A percentile compares a stretch with the other conserved stretches of the same genome.
Conservation (phyloP, 2,329 filamentous ascomycete species). For the Pseudocercospora cruenta region DNA sequence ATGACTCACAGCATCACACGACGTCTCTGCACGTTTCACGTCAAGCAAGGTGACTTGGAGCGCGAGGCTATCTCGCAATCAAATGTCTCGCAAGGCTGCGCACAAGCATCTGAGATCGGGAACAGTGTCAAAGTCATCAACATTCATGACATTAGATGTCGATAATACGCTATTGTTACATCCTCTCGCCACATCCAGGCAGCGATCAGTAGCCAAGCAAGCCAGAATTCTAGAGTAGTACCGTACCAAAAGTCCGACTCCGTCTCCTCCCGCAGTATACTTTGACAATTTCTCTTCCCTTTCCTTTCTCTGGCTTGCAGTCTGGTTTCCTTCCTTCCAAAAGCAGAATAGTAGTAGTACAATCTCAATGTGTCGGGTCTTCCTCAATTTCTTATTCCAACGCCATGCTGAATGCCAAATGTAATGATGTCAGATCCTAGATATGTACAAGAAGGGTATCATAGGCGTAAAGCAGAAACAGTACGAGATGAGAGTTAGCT, state of each 20-base stretch:
- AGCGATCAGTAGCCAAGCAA: conserved; percentile 18
- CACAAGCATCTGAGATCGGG: neutral
- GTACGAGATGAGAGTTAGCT: conserved; percentile 22
- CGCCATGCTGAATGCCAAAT: conserved; percentile 24
- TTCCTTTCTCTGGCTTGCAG: conserved; percentile 1
- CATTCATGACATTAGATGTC: neutral
- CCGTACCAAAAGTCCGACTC: neutral
- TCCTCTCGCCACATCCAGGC: conserved; percentile 5
- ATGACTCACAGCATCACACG: neutral
- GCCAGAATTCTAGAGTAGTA: neutral
- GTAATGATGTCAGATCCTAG: neutral
- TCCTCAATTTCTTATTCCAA: conserved; percentile 1
- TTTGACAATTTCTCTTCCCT: conserved; percentile 3
- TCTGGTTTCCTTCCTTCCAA: neutral
- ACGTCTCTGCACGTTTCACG: no score
- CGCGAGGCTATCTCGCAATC: neutral
- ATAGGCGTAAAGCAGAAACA: conserved; percentile 9
- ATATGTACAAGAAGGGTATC: conserved; percentile 30
- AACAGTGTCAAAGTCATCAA: no score
- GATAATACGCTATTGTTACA: conserved; percentile 4
- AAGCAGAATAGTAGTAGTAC: conserved; percentile 14
- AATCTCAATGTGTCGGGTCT: neutral
- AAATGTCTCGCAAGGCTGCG: neutral
- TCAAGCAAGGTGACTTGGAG: neutral
- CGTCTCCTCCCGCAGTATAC: neutral